Base-by-base conservation (phyloP, 2,329 filamentous ascomycete genomes). In the Plectosphaerella cucumerina region DNA sequence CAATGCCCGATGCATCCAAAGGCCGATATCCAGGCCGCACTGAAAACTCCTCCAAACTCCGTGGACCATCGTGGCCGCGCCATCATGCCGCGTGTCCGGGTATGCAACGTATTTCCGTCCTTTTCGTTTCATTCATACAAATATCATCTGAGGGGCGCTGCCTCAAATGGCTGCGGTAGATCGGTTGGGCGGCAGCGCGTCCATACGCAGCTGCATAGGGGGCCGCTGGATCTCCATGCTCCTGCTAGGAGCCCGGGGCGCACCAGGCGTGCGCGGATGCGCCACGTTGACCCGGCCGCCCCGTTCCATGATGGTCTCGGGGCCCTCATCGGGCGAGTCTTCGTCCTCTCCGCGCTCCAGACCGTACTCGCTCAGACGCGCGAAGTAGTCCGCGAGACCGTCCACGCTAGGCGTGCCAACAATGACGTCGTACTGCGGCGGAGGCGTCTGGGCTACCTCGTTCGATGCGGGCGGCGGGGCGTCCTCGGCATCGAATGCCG, bases 371-470 rank as follows among this genome's bases (percentile, higher is more conserved):
- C 88, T 88, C 37, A 96, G 71, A 1, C 92, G 82, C 0, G 86
- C 76, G 65, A 97, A 97, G 67, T 97, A 97, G 62, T 96, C 92
- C 2, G 90, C 88, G 44, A 96, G 68, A 0, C 85, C 69, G 72
- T 91, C 67, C 65, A 90, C 75, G 70, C 84, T 76, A 21, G 82
- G 74, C 53, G 80, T 82, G 15, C 86, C 88, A 1, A 94, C 82
- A 35, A 95, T 88, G 4, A 79, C 76, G 53, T 93, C 89, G 65
- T 97, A 96, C 51, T 87, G 84, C 1, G 92, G 92, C 8, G 92
- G 92, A 1, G 91, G 91, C 0, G 90, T 95, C 56, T 88, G 75
- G 1, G 60, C 48, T 15, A 52, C 50, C 18, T 59, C 52, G n/a
- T 54, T 52, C 49, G 70, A 55, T 2, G 44, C 52, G 21, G 48